Evolutionary conservation across 257 asterid genomes (phyloP).

Genomic region (Salvia splendens): DNA sequence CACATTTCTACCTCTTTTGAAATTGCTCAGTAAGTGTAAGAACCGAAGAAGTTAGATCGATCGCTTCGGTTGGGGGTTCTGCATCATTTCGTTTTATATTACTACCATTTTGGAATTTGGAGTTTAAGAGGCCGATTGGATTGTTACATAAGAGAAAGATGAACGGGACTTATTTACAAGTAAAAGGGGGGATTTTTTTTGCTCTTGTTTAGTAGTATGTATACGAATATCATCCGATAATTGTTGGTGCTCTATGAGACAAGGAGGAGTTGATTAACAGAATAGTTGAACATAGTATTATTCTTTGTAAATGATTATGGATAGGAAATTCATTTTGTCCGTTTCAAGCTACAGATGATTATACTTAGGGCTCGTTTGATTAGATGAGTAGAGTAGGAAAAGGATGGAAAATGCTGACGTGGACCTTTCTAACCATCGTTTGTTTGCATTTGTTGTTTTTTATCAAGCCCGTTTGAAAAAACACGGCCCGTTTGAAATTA

Average conservation of each 20-base stretch:
- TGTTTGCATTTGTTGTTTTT: no score
- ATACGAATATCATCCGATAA: neutral
- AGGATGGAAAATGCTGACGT: no score
- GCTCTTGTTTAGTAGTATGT: neutral
- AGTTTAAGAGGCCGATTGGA: slow-evolving; percentile 8
- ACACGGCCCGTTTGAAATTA: no score
- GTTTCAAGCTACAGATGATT: neutral
- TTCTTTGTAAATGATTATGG: neutral
- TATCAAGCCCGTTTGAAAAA: no score
- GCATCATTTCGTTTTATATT: slow-evolving; percentile 2
- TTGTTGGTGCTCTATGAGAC: neutral
- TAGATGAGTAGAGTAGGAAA: no score
- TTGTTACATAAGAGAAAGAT: neutral
- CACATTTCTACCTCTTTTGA: neutral
- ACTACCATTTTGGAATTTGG: neutral
- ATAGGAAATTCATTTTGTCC: neutral
- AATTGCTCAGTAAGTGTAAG: slow-evolving; percentile 11
- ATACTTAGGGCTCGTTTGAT: no score
- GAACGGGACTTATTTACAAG: neutral
- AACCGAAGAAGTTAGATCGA: slow-evolving; percentile 27
- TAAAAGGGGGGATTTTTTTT: neutral
- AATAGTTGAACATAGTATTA: neutral
- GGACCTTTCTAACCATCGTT: no score
- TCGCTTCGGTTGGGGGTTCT: neutral
- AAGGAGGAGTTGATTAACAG: neutral